Evolutionary conservation across 257 asterid species (phyloP), one percentile per base, ranked within the genome.

Genomic region (Haberlea rhodopensis): DNA sequence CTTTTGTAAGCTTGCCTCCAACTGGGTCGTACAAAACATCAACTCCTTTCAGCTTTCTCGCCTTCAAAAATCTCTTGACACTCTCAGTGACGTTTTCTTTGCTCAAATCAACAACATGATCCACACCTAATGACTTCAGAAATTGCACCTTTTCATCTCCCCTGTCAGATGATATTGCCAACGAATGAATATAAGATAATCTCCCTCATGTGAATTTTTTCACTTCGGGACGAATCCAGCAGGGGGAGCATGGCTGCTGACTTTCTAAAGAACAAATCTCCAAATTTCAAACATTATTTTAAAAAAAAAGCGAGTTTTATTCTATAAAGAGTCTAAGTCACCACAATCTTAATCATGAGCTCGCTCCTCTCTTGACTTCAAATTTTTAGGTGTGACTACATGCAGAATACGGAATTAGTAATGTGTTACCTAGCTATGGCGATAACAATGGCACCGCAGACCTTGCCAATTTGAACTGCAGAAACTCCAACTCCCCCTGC

Each of bases 401-500:
- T 8, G 28, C 19, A 22, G 43, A 29, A 25, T 43, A 13, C 5
- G 9, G 10, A 56, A 55, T 25, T 2, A 15, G 26, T 40, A 56
- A 3, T 28, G 45, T 8, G 37, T 68, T 80, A 91, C 99, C 99
- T 94, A 62, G 96, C 99, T 68, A 86, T 85, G 55, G 97, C 96
- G 61, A 94, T 84, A 72, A 90, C 94, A 69, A 65, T 64, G 60
- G 99, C 99, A 49, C 99, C 95, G 57, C 84, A 80, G 77, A 76
- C 79, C 74, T 90, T 94, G 74, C 99, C 96, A 48, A 94, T 94
- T 76, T 94, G 97, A 43, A 94, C 91, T 11, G 97, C 99, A 6
- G 96, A 87, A 24, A 94, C 91, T 51, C 96, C 99, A 72, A 94
- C 97, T 22, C 99, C 99, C 60, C 99, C 99, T 61, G 96, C 96